Percentiles rank a stretch among this genome's conserved stretches.
Conservation (phyloP, 2,329 filamentous ascomycete genomes). For the Fusarium sp. region DNA sequence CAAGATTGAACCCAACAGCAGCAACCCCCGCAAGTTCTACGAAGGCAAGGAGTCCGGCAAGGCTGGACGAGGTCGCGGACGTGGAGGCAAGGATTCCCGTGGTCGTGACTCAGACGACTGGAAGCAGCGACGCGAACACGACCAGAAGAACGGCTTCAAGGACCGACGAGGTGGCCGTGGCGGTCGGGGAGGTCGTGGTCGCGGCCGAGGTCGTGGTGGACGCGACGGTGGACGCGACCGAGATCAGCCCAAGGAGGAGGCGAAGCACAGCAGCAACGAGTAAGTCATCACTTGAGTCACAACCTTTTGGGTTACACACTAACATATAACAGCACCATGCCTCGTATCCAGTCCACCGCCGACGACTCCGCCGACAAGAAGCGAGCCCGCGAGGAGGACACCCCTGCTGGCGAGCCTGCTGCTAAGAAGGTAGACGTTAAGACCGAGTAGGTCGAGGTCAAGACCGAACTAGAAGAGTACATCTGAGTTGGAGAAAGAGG, state of each 20-base stretch:
- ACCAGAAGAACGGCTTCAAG: constrained; percentile 69
- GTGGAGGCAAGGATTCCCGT: constrained; percentile 52
- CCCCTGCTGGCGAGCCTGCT: constrained; percentile 56
- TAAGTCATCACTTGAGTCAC: constrained; percentile 21
- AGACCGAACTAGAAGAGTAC: constrained; percentile 49
- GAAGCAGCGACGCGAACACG: constrained; percentile 71
- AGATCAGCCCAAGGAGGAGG: constrained; percentile 46
- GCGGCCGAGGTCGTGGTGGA: constrained; percentile 55
- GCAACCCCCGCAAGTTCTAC: constrained; percentile 58
- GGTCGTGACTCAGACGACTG: constrained; percentile 66
- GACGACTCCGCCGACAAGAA: constrained; percentile 57
- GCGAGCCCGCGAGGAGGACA: constrained; percentile 66
- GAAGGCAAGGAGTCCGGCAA: constrained; percentile 58
- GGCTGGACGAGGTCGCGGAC: constrained; percentile 54
- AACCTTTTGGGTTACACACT: constrained; percentile 7
- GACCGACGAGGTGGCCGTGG: constrained; percentile 58
- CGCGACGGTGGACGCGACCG: constrained; percentile 56
- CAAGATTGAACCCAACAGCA: constrained; percentile 69
- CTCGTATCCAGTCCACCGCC: constrained; percentile 60
- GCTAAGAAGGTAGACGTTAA: constrained; percentile 73
- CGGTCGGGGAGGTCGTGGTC: constrained; percentile 57
- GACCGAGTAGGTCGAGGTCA: constrained; percentile 64
- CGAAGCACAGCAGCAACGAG: constrained; percentile 45
- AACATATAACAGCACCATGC: constrained; percentile 38
- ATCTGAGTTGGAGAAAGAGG: background rate